Base-by-base conservation (phyloP, 176 grass and related monocot genomes). In the Stipa capillata region DNA sequence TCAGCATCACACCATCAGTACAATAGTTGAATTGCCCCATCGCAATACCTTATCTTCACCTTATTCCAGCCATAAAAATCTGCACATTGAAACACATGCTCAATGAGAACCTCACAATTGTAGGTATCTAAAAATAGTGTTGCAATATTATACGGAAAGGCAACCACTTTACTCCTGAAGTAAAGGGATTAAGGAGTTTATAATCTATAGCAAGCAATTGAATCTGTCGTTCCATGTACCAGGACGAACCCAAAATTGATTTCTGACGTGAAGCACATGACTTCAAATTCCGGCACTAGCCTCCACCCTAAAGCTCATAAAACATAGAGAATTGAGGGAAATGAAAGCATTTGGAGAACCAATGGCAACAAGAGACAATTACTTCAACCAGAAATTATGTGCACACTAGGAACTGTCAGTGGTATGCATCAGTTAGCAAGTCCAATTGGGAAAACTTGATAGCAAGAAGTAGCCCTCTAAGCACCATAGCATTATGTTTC, bases 251-350 rank as follows among this genome's bases (percentile, higher is more conserved):
- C 21, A 93, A 27, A 21, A 75, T 17, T n/a, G n/a, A n/a, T n/a
- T n/a, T n/a, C n/a, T n/a, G n/a, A n/a, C 93, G 82, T 8, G 74
- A 85, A 66, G 83, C 69, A 34, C 93, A 97, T 42, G 90, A 76
- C 23, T 67, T 86, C 40, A 87, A 55, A 86, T 75, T 88, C 15
- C 77, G 63, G 79, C 93, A 93, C 93, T 90, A 97, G 20, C 93
- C 93, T 71, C 93, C 93, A 71, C 93, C 93, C 90, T 97, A 83
- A 24, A 62, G 58, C 2, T 45, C 67, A 86, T 0, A 29, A 16
- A 77, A 76, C 24, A 70, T 32, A 85, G n/a, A 77, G 1, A 84
- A 77, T 25, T 54, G 10, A 69, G 42, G 4, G 49, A 65, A 10
- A 35, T 32, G 72, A 35, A 60, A 77, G 13, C 25, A 57, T 3